Base-by-base conservation (phyloP, 345 rosid species). In the Litchi chinensis region DNA sequence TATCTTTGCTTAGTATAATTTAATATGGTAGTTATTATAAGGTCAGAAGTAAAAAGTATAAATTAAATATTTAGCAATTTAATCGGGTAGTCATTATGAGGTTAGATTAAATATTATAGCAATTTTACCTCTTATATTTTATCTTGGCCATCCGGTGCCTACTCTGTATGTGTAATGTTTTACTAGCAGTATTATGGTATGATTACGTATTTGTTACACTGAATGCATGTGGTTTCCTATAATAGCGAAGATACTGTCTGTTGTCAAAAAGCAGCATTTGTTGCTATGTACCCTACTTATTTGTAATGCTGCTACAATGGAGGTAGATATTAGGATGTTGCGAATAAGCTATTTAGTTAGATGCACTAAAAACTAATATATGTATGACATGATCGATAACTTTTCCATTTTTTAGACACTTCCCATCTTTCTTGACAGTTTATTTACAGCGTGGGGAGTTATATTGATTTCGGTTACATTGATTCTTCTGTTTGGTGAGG, bases 241-340 rank as follows among this genome's bases (percentile, higher is more conserved):
- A 68, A 70, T 92, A 94, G 98, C 88, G 65, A 96, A 92, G 84
- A 94, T 96, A n/a, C 85, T 96, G 78, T 97, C 99, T 15, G 98
- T 96, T 80, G 98, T 96, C 21, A 88, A 75, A 82, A 93, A 93
- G 19, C 99, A 96, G 84, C 99, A 96, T 85, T 73, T 96, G 83
- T 83, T 96, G 80, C 97, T 96, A 54, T 93, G 96, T 81, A 93
- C 98, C 37, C 84, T 96, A 39, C 99, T 94, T 77, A 82, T 94
- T 28, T 96, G 94, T 87, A 96, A 96, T 77, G 99, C 99, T 71
- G 97, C 95, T 81, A 93, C 99, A 70, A 96, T 96, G 99, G 99
- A 96, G 98, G 99, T 96, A 84, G 44, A 2, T 75, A 10, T 37
- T 66, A 37, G 60, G 71, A 41, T 44, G 50, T 16, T 6, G 56